A percentile compares a stretch with the other conserved stretches of the same genome.
These are phyloP conservation scores for Penicillium lagena DNA, from an alignment of 495 filamentous ascomycete species.

Conservation along the genomic window DNA sequence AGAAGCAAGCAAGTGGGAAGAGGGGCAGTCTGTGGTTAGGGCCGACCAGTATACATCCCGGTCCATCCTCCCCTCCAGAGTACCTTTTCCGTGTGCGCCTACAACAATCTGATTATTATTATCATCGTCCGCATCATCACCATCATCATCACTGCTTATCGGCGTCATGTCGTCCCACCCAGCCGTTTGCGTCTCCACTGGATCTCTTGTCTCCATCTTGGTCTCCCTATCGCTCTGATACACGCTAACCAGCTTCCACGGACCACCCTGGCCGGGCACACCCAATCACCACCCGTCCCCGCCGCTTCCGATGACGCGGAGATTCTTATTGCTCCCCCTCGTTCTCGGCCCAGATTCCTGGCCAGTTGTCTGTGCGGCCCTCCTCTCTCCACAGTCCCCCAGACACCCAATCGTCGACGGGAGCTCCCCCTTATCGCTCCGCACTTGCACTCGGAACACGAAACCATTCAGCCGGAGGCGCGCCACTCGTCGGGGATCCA, in stretches of 20 bases:
- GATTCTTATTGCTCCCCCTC: conserved; percentile 10
- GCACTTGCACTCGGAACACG: neutral
- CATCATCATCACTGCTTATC: conserved; percentile 18
- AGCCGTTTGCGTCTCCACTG: neutral
- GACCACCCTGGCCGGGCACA: neutral
- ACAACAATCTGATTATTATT: too few species aligned
- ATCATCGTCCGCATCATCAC: too few species aligned
- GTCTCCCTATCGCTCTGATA: neutral
- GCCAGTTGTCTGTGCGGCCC: conserved; percentile 11
- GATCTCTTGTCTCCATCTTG: neutral
- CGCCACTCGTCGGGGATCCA: neutral
- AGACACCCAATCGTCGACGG: too few species aligned
- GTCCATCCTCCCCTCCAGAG: too few species aligned
- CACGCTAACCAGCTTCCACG: conserved; percentile 1
- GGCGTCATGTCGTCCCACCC: conserved; percentile 10
- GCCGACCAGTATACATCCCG: too few species aligned
- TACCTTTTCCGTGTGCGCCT: too few species aligned
- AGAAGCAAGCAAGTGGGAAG: neutral
- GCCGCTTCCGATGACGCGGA: conserved; percentile 14
- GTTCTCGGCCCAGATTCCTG: conserved; percentile 11
- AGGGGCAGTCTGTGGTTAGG: conserved; percentile 2
- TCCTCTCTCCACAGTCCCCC: neutral
- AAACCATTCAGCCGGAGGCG: conserved; percentile 1
- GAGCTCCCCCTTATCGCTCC: too few species aligned
- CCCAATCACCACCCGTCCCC: neutral